Percentiles rank a stretch among this genome's conserved stretches.
Conservation (phyloP, 2,329 filamentous ascomycete genomes). For the Trichoderma arundinaceum region DNA sequence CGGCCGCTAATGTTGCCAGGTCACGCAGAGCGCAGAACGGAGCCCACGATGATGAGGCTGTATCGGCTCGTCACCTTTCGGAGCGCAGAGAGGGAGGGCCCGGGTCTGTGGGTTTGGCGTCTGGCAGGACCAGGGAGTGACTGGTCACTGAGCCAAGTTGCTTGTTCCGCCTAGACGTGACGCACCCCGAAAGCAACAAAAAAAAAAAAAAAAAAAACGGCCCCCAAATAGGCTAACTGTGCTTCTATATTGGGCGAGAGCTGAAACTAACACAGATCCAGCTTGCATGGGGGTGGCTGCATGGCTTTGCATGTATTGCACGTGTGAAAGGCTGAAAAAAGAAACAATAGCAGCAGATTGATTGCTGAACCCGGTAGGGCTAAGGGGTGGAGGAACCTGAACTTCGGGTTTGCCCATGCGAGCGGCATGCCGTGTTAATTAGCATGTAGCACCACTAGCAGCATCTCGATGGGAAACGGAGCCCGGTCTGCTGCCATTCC, state of each 20-base stretch:
- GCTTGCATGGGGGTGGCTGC: conserved; percentile 22
- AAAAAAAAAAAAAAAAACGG: neutral
- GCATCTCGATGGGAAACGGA: conserved; percentile 5
- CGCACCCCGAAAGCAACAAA: neutral
- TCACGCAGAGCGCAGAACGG: conserved; percentile 22
- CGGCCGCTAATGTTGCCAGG: too few species aligned
- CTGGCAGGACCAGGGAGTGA: neutral
- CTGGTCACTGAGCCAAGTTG: neutral
- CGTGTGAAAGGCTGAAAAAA: conserved; percentile 17
- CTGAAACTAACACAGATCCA: conserved; percentile 29
- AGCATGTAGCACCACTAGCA: conserved; percentile 1
- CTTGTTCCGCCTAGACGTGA: neutral
- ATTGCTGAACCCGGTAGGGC: conserved; percentile 16
- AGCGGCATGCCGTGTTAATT: neutral
- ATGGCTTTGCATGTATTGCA: conserved; percentile 13
- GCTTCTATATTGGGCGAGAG: conserved; percentile 28
- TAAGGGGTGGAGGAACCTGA: conserved; percentile 5
- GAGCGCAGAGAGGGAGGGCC: too few species aligned
- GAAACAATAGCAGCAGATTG: neutral
- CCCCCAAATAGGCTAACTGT: conserved; percentile 15
- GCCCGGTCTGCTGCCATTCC: neutral
- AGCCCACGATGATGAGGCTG: conserved; percentile 11
- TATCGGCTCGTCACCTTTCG: neutral
- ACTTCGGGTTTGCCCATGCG: conserved; percentile 10
- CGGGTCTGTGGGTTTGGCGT: too few species aligned